phyloP scores from a whole-genome alignment of 805 yeast species.

The Suhomyces sp. region DNA sequence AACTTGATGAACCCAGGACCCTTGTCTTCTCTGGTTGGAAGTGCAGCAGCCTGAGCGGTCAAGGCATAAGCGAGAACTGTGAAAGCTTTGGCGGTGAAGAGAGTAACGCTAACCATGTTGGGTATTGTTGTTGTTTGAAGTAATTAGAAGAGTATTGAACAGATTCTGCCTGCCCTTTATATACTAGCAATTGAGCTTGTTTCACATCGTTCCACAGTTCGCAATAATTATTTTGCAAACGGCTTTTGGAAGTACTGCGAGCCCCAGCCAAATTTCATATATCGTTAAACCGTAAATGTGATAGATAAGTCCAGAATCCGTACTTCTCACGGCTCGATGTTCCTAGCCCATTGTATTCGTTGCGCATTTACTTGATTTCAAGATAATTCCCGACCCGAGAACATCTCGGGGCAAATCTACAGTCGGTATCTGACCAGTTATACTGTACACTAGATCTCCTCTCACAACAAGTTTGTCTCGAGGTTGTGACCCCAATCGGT shows the following conservation, averaged over 20 bases:
- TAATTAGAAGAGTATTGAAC: background rate
- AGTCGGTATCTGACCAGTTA: background rate
- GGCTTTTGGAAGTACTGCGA: background rate
- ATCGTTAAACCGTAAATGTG: background rate
- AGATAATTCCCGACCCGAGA: no score
- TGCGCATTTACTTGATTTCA: no score
- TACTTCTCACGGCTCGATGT: background rate
- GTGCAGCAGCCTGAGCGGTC: background rate
- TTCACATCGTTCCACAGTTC: background rate
- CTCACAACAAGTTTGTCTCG: background rate
- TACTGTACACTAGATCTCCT: background rate
- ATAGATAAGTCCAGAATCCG: background rate
- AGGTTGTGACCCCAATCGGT: no score
- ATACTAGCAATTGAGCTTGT: background rate
- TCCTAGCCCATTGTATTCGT: background rate
- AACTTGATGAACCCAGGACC: background rate
- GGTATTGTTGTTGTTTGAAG: background rate
- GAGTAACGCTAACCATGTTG: background rate
- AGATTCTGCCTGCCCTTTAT: background rate
- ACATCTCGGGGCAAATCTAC: no score
- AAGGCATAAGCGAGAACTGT: background rate
- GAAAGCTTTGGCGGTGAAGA: background rate
- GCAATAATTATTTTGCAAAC: no score
- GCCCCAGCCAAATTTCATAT: background rate
- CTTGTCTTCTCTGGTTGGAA: background rate